Evolutionary conservation across 2,329 filamentous ascomycete species (phyloP).

Genomic region (Aspergillus udagawae): DNA sequence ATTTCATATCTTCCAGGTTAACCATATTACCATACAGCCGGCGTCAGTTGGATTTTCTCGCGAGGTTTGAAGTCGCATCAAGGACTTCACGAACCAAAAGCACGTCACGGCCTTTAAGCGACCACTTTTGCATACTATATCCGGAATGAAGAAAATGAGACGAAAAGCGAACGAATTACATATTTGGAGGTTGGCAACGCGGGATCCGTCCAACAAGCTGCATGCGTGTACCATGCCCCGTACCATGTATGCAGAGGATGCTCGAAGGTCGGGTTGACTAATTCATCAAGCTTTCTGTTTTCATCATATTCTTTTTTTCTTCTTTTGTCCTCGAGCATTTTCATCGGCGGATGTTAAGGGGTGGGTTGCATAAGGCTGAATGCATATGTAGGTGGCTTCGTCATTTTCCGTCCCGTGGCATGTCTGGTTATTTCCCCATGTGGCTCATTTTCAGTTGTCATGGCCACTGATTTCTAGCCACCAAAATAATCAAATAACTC

Average conservation of each 20-base stretch:
- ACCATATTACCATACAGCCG: conserved; percentile 16
- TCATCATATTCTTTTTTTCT: not conserved
- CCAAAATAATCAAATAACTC: not conserved
- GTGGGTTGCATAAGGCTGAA: conserved; percentile 5
- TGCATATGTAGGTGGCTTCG: conserved; percentile 1
- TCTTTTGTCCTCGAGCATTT: not conserved
- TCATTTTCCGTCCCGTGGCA: not conserved
- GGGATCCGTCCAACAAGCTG: not conserved
- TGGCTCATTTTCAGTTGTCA: not conserved
- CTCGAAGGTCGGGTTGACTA: not conserved
- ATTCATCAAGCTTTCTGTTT: not conserved
- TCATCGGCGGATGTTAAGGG: conserved; percentile 3
- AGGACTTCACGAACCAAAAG: conserved; percentile 8
- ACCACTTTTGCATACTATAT: conserved; percentile 3
- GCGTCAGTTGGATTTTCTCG: conserved; percentile 16
- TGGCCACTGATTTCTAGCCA: not conserved
- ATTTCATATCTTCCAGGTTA: conserved; percentile 9
- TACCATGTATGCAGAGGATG: not conserved
- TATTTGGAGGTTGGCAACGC: not conserved
- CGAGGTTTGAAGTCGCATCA: conserved; percentile 4
- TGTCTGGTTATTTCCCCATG: conserved; percentile 3
- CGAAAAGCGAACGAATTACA: not conserved
- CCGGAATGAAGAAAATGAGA: not conserved
- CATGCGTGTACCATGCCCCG: not conserved
- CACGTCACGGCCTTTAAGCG: conserved; percentile 7